These are phyloP conservation scores for Epichloe hybrida DNA, from an alignment of 2,329 filamentous ascomycete species.

Conservation along the genomic window DNA sequence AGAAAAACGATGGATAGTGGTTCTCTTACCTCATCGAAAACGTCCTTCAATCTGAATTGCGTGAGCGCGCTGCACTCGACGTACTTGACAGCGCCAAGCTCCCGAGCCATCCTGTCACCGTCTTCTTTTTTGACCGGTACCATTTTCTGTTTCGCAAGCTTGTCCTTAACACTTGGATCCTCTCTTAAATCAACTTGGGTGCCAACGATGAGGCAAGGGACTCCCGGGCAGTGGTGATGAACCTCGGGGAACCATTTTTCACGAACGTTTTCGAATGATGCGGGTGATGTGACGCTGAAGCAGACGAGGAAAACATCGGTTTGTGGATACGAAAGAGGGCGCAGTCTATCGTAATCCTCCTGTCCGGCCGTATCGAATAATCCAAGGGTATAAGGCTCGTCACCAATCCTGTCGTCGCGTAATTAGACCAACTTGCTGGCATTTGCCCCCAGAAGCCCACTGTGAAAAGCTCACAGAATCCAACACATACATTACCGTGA, in stretches of 20 bases:
- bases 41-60: slow-evolving; percentile 97
- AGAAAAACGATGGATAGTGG: not conserved
- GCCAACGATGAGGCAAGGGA: slow-evolving; percentile 93
- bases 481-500: slow-evolving; percentile 89
- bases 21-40: slow-evolving; percentile 82
- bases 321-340: slow-evolving; percentile 93
- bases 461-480: not conserved
- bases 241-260: slow-evolving; percentile 99
- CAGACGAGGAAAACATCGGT: slow-evolving; percentile 98
- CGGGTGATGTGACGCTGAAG: slow-evolving; percentile 94
- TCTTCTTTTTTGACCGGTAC: slow-evolving; percentile 80
- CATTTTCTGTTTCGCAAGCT: slow-evolving; percentile 95
- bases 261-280: slow-evolving; percentile 96
- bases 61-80: slow-evolving; percentile 97
- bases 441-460: not conserved
- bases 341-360: slow-evolving; percentile 97
- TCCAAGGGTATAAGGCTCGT: slow-evolving; percentile 94
- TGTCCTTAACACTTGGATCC: slow-evolving; percentile 74
- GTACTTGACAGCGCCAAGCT: slow-evolving; percentile 95
- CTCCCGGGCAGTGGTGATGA: slow-evolving; percentile 94
- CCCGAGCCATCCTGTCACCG: slow-evolving; percentile 91
- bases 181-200: slow-evolving; percentile 95
- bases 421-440: slow-evolving; percentile 6
- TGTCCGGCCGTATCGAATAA: slow-evolving; percentile 98
- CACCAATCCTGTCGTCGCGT: slow-evolving; percentile 64